Evolutionary conservation across 257 asterid species (phyloP).

Genomic region (Nicotiana obtusifolia): DNA sequence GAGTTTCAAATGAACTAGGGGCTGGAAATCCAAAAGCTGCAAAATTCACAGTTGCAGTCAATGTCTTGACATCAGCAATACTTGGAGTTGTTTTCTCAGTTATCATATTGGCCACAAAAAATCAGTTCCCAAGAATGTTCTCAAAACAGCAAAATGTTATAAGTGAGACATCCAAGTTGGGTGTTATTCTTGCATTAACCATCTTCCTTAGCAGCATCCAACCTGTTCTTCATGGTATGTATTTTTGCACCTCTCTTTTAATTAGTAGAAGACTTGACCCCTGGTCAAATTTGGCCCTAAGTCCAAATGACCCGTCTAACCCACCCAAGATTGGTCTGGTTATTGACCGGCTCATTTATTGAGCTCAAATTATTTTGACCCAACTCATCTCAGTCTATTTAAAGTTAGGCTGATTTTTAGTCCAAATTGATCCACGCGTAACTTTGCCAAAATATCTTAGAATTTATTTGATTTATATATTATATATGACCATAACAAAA

Average conservation of each 20-base stretch:
- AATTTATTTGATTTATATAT: too few relatives aligned
- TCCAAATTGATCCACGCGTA: too few relatives aligned
- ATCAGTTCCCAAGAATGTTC: conserved; percentile 23
- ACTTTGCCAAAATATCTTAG: too few relatives aligned
- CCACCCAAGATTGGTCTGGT: too few relatives aligned
- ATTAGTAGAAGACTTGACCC: too few relatives aligned
- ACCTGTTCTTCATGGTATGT: conserved; percentile 28
- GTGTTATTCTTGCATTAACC: conserved; percentile 28
- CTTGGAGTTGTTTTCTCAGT: conserved; percentile 24
- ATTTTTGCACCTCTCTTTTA: neutral
- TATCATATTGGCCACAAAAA: conserved; percentile 14
- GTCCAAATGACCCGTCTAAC: too few relatives aligned
- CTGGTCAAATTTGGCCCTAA: too few relatives aligned
- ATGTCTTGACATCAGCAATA: conserved; percentile 20
- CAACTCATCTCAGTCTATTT: too few relatives aligned
- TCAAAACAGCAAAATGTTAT: conserved; percentile 18
- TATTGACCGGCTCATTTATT: too few relatives aligned
- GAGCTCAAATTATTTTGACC: too few relatives aligned
- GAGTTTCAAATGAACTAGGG: conserved; percentile 43
- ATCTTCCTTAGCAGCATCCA: conserved; percentile 28
- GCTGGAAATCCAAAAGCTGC: conserved; percentile 31
- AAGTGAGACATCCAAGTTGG: conserved; percentile 19
- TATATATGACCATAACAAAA: too few relatives aligned
- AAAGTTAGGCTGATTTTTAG: too few relatives aligned
- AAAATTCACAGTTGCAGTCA: conserved; percentile 23